Conservation (phyloP, 2,329 filamentous ascomycete genomes). For the Coniella lustricola region DNA sequence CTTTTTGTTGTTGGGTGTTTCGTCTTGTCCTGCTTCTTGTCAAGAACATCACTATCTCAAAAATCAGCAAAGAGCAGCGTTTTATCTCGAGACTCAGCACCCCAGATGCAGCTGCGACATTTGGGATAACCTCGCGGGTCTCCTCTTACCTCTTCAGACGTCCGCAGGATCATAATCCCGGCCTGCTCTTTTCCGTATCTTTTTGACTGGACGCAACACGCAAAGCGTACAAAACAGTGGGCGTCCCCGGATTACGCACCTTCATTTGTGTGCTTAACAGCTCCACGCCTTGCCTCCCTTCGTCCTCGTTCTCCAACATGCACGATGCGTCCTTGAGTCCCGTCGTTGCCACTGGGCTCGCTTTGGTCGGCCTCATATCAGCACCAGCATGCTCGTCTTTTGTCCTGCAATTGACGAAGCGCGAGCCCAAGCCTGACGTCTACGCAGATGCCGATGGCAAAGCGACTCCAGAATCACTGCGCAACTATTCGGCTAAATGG, state of each 20-base stretch:
- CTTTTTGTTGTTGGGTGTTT: too few relatives aligned
- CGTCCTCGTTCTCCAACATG: slow-evolving; percentile 18
- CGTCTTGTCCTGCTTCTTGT: too few relatives aligned
- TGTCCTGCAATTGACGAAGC: slow-evolving; percentile 21
- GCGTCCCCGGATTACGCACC: not conserved
- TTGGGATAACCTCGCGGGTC: too few relatives aligned
- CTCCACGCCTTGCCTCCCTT: not conserved
- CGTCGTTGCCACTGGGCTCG: slow-evolving; percentile 22
- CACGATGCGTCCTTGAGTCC: slow-evolving; percentile 22
- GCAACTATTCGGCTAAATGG: slow-evolving; percentile 53
- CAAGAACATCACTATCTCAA: too few relatives aligned
- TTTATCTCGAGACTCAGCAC: too few relatives aligned
- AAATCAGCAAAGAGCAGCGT: too few relatives aligned
- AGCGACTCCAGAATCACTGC: slow-evolving; percentile 56
- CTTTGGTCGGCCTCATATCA: slow-evolving; percentile 24
- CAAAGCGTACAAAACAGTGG: not conserved
- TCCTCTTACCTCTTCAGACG: too few relatives aligned
- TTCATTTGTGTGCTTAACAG: not conserved
- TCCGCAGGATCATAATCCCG: too few relatives aligned
- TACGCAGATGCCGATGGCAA: slow-evolving; percentile 67
- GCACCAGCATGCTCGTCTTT: slow-evolving; percentile 24
- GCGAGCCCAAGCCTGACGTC: slow-evolving; percentile 31
- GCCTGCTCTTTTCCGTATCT: not conserved
- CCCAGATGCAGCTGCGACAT: too few relatives aligned
- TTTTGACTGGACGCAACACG: not conserved